Conservation (phyloP, 192 early-diverging fungal genomes). For the Backusella parvicylindrica region DNA sequence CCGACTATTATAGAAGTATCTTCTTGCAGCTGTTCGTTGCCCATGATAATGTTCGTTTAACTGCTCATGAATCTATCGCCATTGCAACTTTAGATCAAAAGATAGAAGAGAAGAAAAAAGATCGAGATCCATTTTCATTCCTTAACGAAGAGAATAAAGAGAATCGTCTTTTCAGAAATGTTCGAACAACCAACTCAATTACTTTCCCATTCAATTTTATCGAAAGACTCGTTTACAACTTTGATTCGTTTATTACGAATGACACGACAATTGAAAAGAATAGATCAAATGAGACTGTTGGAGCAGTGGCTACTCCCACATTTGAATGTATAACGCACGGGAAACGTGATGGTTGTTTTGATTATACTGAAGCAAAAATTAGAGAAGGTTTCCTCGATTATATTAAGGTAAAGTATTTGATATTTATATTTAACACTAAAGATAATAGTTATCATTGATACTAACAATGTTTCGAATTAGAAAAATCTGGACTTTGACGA, state of each 20-base stretch:
- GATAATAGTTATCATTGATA: background rate
- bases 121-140: background rate
- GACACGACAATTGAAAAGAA: background rate
- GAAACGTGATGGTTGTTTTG: background rate
- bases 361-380: background rate
- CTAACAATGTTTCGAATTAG: background rate
- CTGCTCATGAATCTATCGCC: background rate
- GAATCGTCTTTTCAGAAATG: background rate
- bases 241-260: background rate
- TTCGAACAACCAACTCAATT: background rate
- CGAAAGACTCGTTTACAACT: background rate
- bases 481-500: background rate
- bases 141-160: background rate
- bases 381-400: background rate
- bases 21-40: background rate
- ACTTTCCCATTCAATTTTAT: conserved; percentile 6
- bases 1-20: background rate
- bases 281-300: background rate
- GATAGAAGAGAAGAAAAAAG: background rate
- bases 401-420: background rate
- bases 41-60: background rate
- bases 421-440: background rate
- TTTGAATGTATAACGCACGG: background rate
- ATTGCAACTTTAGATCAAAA: background rate
- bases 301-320: background rate